Percentiles rank a stretch among this genome's conserved stretches.
Evolutionary conservation across 768 basidiomycete species (phyloP).

Genomic region (Lactarius indigo): DNA sequence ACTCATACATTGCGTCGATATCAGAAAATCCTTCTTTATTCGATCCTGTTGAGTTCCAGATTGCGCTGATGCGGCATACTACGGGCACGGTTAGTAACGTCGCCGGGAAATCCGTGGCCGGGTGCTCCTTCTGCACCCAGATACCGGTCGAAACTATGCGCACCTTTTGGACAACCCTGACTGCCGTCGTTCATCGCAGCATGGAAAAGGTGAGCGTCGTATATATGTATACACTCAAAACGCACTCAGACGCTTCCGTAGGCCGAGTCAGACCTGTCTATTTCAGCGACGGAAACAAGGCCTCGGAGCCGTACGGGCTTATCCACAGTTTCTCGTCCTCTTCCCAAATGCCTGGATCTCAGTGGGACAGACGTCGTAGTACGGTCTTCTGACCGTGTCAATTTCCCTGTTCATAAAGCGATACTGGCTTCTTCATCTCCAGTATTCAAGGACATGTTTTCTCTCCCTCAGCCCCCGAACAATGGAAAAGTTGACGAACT

Average conservation of each 20-base stretch:
- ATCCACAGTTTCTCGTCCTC: conserved; percentile 27
- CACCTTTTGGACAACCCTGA: neutral
- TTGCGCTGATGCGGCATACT: neutral
- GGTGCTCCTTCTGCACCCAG: neutral
- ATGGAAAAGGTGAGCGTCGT: neutral
- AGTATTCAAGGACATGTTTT: conserved; percentile 34
- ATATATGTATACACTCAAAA: neutral
- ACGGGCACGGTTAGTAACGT: neutral
- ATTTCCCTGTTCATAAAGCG: neutral
- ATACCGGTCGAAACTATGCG: neutral
- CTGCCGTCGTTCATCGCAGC: neutral
- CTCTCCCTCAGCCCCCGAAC: conserved; percentile 29
- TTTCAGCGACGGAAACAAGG: neutral
- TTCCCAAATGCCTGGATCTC: conserved; percentile 6
- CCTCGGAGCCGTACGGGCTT: neutral
- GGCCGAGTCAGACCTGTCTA: neutral
- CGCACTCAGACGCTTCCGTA: neutral
- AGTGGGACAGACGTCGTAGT: neutral
- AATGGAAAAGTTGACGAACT: neutral
- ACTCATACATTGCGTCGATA: neutral
- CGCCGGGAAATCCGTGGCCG: neutral
- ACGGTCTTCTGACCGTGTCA: neutral
- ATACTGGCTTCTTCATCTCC: conserved; percentile 30
- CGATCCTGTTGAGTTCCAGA: conserved; percentile 1
- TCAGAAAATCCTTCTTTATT: neutral